Conservation (phyloP, 305 asterid species). For the Withania somnifera region DNA sequence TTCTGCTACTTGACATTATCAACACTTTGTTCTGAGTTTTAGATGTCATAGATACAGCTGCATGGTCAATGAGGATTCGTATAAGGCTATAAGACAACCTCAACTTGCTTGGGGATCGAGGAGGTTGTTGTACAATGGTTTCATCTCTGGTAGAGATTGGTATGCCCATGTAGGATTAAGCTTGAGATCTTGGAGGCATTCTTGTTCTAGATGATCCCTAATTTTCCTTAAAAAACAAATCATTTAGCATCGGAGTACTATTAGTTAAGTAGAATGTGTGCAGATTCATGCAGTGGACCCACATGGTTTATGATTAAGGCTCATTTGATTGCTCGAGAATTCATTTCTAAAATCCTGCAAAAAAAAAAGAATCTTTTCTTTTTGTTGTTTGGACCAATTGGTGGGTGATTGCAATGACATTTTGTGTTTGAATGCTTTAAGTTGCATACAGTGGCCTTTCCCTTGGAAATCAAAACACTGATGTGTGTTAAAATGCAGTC, state of each 20-base stretch:
- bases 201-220: background rate
- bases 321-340: background rate
- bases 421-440: conserved; percentile 1
- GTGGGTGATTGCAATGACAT: background rate
- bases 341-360: background rate
- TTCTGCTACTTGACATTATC: background rate
- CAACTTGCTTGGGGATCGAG: background rate
- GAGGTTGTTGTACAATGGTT: background rate
- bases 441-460: background rate
- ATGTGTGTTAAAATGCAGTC: conserved; percentile 25
- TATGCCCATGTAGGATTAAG: background rate
- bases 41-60: background rate
- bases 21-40: background rate
- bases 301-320: background rate
- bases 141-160: background rate
- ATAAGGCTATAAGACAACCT: background rate
- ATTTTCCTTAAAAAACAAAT: background rate
- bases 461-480: background rate
- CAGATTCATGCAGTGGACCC: background rate
- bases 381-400: background rate
- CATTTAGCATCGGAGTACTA: background rate
- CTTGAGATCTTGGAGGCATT: background rate
- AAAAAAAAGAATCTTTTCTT: background rate
- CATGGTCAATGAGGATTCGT: background rate
- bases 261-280: background rate